Base-by-base conservation (phyloP, 768 basidiomycete genomes). In the Mycena pura region DNA sequence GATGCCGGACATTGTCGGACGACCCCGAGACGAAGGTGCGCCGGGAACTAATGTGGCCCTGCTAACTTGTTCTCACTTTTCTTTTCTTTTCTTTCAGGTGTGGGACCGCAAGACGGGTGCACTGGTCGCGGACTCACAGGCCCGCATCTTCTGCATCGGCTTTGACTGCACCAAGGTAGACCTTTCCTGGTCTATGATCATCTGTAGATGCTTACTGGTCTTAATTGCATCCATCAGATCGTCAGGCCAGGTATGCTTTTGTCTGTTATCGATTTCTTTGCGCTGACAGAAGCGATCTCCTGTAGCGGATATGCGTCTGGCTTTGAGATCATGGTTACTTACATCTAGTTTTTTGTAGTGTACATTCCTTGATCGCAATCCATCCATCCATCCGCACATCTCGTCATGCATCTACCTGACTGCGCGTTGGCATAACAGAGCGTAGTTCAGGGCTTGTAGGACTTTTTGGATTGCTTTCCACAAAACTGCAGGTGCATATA, bases 81-180 rank as follows among this genome's bases (percentile, higher is more conserved):
- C n/a, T n/a, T n/a, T n/a, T n/a, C n/a, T n/a, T n/a, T n/a, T n/a
- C 52, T 24, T 41, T 27, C 69, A 93, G 91, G 83, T 93, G 36
- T 95, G 94, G 94, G 86, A 93, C 70, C 81, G 89, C 54, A 80
- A 80, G 66, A 89, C 90, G 5, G 93, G 93, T 14, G 80, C 79
- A 31, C 78, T 92, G 55, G 81, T 95, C 11, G 84, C 87, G 49
- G 90, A 95, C 77, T 95, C 43, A 84, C 84, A 27, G 87, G 85
- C 27, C 8, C 80, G 93, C 47, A 89, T 96, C 64, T 95, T 95
- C 94, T 91, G 92, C 68, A 86, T 95, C 34, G 91, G 84, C 2
- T 88, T 90, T 59, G 93, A 96, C 77, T 82, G 81, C 62, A 87
- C 89, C 29, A 94, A 94, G 82, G 90, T 87, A 61, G 54, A 78